These are phyloP conservation scores for Phialemonium atrogriseum DNA, from an alignment of 2,329 filamentous ascomycete species.

Conservation along the genomic window DNA sequence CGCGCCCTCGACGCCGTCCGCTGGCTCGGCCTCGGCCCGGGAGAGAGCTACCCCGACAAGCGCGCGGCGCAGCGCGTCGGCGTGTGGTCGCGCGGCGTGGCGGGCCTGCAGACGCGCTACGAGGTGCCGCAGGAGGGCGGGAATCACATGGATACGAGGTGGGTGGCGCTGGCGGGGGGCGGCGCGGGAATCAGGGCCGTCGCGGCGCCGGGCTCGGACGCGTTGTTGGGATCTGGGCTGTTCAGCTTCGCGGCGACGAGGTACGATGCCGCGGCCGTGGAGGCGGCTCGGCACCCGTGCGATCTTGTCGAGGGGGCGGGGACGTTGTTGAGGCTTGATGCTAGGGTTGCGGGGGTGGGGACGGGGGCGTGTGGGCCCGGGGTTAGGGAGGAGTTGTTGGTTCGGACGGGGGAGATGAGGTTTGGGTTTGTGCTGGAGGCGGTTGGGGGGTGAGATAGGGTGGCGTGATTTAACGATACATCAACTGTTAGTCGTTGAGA, in stretches of 20 bases:
- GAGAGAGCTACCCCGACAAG: slow-evolving; percentile 58
- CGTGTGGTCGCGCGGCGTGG: slow-evolving; percentile 33
- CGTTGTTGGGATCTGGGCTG: slow-evolving; percentile 12
- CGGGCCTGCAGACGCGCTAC: slow-evolving; percentile 47
- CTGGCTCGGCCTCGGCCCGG: slow-evolving; percentile 57
- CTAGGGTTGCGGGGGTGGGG: slow-evolving; percentile 39
- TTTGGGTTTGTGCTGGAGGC: slow-evolving; percentile 34
- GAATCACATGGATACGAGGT: slow-evolving; percentile 53
- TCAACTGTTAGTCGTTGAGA: no score
- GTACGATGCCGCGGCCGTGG: slow-evolving; percentile 43
- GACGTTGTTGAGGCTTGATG: slow-evolving; percentile 33
- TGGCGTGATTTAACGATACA: no score
- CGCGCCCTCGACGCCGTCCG: slow-evolving; percentile 35
- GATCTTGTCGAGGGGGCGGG: slow-evolving; percentile 47
- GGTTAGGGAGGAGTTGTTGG: slow-evolving; percentile 34
- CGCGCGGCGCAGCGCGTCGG: slow-evolving; percentile 44
- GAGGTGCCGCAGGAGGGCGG: slow-evolving; percentile 63
- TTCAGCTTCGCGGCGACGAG: slow-evolving; percentile 50
- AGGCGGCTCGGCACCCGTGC: slow-evolving; percentile 53
- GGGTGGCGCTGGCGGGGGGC: slow-evolving; percentile 31
- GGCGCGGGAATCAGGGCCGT: no score
- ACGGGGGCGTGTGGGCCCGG: slow-evolving; percentile 40
- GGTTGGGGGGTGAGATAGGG: not conserved
- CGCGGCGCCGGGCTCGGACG: slow-evolving; percentile 21
- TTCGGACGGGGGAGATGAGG: slow-evolving; percentile 28